Conservation (phyloP, 345 rosid species). For the Jatropha curcas region DNA sequence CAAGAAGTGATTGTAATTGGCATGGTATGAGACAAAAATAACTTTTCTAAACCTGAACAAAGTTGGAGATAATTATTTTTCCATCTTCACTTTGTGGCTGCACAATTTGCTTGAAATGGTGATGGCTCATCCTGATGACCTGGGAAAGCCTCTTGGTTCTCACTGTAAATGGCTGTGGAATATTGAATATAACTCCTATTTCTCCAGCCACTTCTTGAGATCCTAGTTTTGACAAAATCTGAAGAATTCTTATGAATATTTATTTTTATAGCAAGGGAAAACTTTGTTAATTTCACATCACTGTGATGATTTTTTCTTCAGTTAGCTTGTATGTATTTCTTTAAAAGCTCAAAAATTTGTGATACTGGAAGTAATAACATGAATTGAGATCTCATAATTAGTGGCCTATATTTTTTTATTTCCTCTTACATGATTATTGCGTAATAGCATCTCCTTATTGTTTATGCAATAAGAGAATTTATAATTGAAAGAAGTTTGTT, state of each 20-base stretch:
- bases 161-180: constrained; percentile 80
- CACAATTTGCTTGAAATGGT: constrained; percentile 74
- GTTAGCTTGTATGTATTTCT: not conserved
- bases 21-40: not conserved
- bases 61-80: constrained; percentile 62
- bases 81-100: constrained; percentile 64
- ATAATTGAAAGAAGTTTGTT: not conserved
- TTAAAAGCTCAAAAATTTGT: not conserved
- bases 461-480: not conserved
- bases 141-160: constrained; percentile 86
- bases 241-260: constrained; percentile 16
- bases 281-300: not conserved
- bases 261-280: not conserved
- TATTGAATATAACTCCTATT: constrained; percentile 83
- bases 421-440: not conserved
- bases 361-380: not conserved
- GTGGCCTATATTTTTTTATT: not conserved
- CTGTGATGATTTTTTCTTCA: not conserved
- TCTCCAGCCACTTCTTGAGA: constrained; percentile 83
- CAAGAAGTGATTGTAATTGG: not conserved
- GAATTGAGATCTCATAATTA: not conserved
- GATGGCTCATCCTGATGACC: constrained; percentile 79
- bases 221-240: constrained; percentile 69
- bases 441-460: not conserved
- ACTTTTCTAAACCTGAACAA: constrained; percentile 44